Percentiles rank a stretch among this genome's conserved stretches.
Evolutionary conservation across 2,329 filamentous ascomycete genomes (phyloP).

Genomic region (Biscogniauxia sp.): DNA sequence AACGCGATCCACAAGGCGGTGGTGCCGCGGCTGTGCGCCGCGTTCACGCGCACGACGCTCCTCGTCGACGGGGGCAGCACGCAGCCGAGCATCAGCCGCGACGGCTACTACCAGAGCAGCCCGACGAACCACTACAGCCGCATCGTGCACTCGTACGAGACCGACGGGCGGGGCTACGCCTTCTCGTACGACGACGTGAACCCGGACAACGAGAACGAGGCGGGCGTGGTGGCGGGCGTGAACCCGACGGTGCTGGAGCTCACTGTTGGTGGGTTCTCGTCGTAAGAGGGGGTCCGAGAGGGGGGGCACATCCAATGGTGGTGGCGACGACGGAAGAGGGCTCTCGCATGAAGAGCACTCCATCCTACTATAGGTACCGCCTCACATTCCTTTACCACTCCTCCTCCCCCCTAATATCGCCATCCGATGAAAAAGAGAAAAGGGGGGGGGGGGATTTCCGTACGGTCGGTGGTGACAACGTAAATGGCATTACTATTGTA

Average conservation of each 20-base stretch:
- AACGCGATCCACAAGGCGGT: slow-evolving; percentile 41
- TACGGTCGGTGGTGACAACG: not conserved
- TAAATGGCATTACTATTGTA: not conserved
- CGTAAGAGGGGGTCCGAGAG: slow-evolving; percentile 30
- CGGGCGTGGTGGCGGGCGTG: slow-evolving; percentile 47
- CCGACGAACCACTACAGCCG: slow-evolving; percentile 57
- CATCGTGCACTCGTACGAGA: slow-evolving; percentile 58
- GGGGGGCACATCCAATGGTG: not conserved
- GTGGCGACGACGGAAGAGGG: not conserved
- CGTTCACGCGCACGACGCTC: slow-evolving; percentile 48
- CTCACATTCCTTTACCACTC: no score
- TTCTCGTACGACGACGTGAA: slow-evolving; percentile 70
- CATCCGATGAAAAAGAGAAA: not conserved
- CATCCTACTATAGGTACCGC: not conserved
- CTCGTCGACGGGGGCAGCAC: slow-evolving; percentile 45
- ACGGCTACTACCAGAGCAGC: slow-evolving; percentile 44
- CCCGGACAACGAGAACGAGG: slow-evolving; percentile 53
- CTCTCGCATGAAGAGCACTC: not conserved
- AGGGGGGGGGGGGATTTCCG: not conserved
- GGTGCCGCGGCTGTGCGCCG: slow-evolving; percentile 49
- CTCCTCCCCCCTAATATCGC: not conserved
- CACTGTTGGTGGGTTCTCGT: slow-evolving; percentile 41
- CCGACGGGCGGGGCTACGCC: slow-evolving; percentile 60
- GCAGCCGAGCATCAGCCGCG: slow-evolving; percentile 39
- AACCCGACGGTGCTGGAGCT: slow-evolving; percentile 45